These are phyloP conservation scores for Cercospora janseana DNA, from an alignment of 2,329 filamentous ascomycete genomes.

Conservation along the genomic window DNA sequence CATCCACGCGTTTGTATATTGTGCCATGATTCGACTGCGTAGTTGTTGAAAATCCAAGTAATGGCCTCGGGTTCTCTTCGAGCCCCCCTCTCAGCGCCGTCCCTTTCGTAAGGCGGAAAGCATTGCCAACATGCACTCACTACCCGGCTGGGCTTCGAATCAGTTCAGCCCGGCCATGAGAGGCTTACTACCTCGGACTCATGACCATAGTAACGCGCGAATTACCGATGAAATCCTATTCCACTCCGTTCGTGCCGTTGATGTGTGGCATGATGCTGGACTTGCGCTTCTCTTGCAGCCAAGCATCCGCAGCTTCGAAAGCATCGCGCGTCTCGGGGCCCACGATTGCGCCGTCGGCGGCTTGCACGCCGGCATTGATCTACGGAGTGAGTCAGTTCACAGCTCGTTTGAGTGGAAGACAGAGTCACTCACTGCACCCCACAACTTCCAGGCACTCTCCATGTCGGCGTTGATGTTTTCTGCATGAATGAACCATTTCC, in stretches of 20 bases:
- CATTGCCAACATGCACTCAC: too few relatives aligned
- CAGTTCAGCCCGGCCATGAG: too few relatives aligned
- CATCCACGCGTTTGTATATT: background rate
- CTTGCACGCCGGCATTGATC: slow-evolving; percentile 60
- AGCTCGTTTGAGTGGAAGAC: background rate
- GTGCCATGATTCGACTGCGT: background rate
- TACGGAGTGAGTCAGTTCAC: slow-evolving; percentile 31
- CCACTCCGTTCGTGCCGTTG: slow-evolving; percentile 11
- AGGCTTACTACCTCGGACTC: background rate
- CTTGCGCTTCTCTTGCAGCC: slow-evolving; percentile 46
- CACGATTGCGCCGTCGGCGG: slow-evolving; percentile 50
- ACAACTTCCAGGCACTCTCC: slow-evolving; percentile 60
- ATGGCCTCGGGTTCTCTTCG: background rate
- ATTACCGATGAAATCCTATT: background rate
- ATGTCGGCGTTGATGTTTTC: slow-evolving; percentile 59
- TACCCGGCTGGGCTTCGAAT: too few relatives aligned
- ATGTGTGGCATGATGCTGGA: background rate
- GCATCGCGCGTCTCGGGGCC: slow-evolving; percentile 48
- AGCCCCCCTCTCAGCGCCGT: too few relatives aligned
- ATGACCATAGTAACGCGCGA: background rate
- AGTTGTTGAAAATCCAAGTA: background rate
- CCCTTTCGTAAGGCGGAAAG: too few relatives aligned
- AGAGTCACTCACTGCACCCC: slow-evolving; percentile 58
- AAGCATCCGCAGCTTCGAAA: slow-evolving; percentile 61
- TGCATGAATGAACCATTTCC: slow-evolving; percentile 61